Conservation (phyloP, 2,329 filamentous ascomycete species). For the Pseudogymnoascus sp. region DNA sequence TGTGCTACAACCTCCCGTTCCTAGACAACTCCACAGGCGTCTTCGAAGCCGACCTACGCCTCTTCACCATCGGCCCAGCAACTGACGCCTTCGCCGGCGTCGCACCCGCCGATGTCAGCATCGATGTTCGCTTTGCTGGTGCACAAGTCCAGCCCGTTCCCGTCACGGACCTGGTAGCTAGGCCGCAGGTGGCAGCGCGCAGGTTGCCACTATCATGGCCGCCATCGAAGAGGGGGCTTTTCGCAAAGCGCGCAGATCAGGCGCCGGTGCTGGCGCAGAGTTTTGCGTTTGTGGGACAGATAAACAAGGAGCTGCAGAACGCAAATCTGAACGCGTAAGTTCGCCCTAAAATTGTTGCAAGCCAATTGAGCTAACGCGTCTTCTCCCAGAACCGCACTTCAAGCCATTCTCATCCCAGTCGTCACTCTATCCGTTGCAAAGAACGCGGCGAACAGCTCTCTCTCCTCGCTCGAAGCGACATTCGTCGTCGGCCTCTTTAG, state of each 20-base stretch:
- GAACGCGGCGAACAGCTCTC: conserved; percentile 47
- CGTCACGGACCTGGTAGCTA: conserved; percentile 17
- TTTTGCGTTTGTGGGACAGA: conserved; percentile 61
- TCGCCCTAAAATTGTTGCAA: background rate
- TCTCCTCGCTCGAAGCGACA: conserved; percentile 61
- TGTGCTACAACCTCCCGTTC: conserved; percentile 74
- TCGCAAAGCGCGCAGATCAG: conserved; percentile 16
- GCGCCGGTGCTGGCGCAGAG: conserved; percentile 46
- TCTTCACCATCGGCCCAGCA: conserved; percentile 57
- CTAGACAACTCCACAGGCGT: conserved; percentile 59
- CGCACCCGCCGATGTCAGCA: conserved; percentile 43
- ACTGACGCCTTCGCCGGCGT: conserved; percentile 45
- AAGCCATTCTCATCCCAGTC: conserved; percentile 58
- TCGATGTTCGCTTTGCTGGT: conserved; percentile 46
- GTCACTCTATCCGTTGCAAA: conserved; percentile 54
- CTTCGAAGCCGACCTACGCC: conserved; percentile 68
- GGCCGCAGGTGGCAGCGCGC: conserved; percentile 11
- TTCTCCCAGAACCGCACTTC: conserved; percentile 32
- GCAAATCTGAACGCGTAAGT: conserved; percentile 54
- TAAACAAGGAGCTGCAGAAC: conserved; percentile 49
- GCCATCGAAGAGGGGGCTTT: conserved; percentile 15
- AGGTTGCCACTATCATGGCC: conserved; percentile 22
- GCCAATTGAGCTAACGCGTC: background rate
- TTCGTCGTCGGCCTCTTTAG: conserved; percentile 67
- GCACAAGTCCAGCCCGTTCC: conserved; percentile 43